phyloP scores from a whole-genome alignment of 164 flowering plant species.

The Macadamia integrifolia region DNA sequence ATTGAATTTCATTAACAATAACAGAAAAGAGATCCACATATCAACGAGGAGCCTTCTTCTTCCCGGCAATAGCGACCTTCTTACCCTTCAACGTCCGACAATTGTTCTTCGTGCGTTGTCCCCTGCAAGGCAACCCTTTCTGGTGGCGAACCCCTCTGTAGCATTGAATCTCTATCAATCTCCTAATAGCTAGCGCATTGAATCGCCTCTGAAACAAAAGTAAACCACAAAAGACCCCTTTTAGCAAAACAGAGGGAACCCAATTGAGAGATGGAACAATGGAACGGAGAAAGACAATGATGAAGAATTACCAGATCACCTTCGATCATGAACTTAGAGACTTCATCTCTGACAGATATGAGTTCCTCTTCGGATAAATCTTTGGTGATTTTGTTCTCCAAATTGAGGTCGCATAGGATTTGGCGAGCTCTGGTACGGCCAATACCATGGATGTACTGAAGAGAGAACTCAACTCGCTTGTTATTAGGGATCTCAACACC shows the following conservation, averaged over 20 bases:
- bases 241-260: neutral
- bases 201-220: constrained; percentile 64
- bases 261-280: neutral
- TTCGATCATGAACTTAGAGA: constrained; percentile 89
- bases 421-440: constrained; percentile 67
- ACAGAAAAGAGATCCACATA: neutral
- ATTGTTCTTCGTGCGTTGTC: constrained; percentile 92
- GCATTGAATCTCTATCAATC: constrained; percentile 92
- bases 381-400: constrained; percentile 81
- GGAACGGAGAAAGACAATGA: neutral
- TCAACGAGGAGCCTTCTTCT: constrained; percentile 70
- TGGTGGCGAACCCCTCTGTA: constrained; percentile 84
- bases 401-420: constrained; percentile 54
- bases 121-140: constrained; percentile 88
- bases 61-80: constrained; percentile 73
- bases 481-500: constrained; percentile 93
- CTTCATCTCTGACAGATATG: constrained; percentile 68
- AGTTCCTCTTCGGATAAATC: constrained; percentile 82
- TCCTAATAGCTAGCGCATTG: constrained; percentile 65
- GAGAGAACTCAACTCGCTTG: constrained; percentile 80
- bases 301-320: constrained; percentile 71
- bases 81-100: constrained; percentile 93
- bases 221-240: too few species aligned
- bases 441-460: constrained; percentile 88
- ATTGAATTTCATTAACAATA: neutral